Conservation (phyloP, 139 green algal species). For the Deuterostichococcus epilithicus region DNA sequence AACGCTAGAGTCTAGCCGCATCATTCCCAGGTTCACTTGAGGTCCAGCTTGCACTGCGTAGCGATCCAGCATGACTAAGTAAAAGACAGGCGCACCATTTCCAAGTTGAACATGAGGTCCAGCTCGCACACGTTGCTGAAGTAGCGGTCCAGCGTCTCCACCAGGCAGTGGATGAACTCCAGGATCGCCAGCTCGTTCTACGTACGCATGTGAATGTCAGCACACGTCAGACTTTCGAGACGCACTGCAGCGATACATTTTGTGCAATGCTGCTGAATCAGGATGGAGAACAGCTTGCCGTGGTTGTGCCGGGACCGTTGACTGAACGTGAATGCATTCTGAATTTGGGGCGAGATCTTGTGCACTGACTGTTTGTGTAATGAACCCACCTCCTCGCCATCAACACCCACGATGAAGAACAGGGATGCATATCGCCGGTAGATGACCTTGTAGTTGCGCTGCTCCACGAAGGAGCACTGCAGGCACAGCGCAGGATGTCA, state of each 20-base stretch:
- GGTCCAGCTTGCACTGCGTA: too few species aligned
- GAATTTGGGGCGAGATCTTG: too few species aligned
- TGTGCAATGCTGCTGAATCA: too few species aligned
- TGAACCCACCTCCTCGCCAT: constrained; percentile 84
- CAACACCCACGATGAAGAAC: constrained; percentile 96
- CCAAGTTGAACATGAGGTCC: constrained; percentile 97
- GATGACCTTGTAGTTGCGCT: constrained; percentile 88
- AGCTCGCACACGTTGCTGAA: constrained; percentile 90
- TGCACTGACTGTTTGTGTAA: too few species aligned
- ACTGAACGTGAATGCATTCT: background rate
- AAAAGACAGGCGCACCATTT: constrained; percentile 58
- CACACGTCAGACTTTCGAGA: too few species aligned
- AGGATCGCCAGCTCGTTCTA: constrained; percentile 96
- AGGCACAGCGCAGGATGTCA: constrained; percentile 1
- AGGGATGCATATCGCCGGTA: constrained; percentile 96
- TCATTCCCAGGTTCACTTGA: too few species aligned
- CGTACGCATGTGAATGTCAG: too few species aligned
- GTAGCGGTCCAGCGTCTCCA: constrained; percentile 78
- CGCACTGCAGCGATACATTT: too few species aligned
- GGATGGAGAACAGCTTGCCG: too few species aligned
- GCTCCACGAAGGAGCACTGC: constrained; percentile 96
- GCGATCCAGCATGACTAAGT: too few species aligned
- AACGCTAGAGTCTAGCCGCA: too few species aligned
- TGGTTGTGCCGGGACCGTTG: background rate
- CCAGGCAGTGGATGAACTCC: constrained; percentile 95